Conservation (phyloP, 2,329 filamentous ascomycete genomes). For the Graphilbum fragrans region DNA sequence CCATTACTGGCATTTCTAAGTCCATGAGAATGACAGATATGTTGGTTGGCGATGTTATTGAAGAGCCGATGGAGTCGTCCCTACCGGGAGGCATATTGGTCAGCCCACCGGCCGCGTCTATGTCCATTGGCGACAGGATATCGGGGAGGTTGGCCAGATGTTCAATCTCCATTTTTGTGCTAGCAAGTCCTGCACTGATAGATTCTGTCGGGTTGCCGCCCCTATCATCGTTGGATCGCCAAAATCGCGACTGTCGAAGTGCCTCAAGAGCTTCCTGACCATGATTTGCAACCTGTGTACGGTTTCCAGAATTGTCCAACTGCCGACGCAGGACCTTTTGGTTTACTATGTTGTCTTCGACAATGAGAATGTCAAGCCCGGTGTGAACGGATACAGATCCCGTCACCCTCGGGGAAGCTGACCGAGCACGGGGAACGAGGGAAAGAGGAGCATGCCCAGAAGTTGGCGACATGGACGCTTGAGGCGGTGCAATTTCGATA, state of each 20-base stretch:
- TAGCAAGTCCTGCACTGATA: too few relatives aligned
- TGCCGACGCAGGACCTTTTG: constrained; percentile 52
- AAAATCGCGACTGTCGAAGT: constrained; percentile 42
- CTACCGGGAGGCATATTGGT: too few relatives aligned
- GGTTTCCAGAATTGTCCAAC: constrained; percentile 47
- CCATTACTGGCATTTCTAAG: constrained; percentile 72
- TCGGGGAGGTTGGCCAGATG: too few relatives aligned
- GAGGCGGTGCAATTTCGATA: too few relatives aligned
- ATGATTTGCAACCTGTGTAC: constrained; percentile 51
- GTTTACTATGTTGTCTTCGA: constrained; percentile 58
- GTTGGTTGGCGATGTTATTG: constrained; percentile 22
- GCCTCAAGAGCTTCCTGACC: constrained; percentile 50
- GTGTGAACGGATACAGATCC: constrained; percentile 12
- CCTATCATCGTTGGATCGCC: constrained; percentile 19
- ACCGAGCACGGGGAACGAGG: neutral
- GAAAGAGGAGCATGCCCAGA: neutral
- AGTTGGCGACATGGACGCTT: neutral
- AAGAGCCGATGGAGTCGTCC: neutral
- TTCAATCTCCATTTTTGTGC: too few relatives aligned
- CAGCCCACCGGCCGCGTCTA: too few relatives aligned
- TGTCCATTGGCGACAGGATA: too few relatives aligned
- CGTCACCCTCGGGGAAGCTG: neutral
- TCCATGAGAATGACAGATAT: constrained; percentile 68
- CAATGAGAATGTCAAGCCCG: constrained; percentile 46
- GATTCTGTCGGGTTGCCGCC: neutral